A percentile compares a stretch with the other conserved stretches of the same genome.
These are phyloP conservation scores for Ricinus communis DNA, from an alignment of 345 rosid species.

Conservation along the genomic window DNA sequence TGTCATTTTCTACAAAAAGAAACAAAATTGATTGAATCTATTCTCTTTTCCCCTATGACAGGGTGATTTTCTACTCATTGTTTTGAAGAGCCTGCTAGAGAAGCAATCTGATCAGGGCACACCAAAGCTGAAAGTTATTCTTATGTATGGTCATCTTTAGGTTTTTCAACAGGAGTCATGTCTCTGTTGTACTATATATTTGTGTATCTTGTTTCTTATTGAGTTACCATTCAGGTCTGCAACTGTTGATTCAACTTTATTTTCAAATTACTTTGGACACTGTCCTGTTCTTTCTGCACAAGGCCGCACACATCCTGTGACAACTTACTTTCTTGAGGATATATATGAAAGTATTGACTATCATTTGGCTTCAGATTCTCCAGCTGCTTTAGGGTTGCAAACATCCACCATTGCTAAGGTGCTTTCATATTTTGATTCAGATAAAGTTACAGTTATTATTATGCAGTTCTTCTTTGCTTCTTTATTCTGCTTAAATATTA, in stretches of 20 bases:
- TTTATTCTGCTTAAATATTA: constrained; percentile 6
- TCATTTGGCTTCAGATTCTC: constrained; percentile 79
- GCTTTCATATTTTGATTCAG: constrained; percentile 17
- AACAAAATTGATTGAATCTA: neutral
- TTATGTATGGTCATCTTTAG: constrained; percentile 57
- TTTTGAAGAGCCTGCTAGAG: constrained; percentile 86
- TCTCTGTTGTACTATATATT: neutral
- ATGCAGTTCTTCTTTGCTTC: neutral
- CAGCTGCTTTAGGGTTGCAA: constrained; percentile 63
- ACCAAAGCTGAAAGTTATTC: constrained; percentile 73
- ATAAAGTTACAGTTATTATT: neutral
- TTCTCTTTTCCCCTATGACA: constrained; percentile 29
- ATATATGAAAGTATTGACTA: constrained; percentile 68
- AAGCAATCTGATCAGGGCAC: constrained; percentile 55
- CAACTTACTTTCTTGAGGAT: constrained; percentile 77
- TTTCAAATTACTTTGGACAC: constrained; percentile 79
- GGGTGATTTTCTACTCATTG: constrained; percentile 93
- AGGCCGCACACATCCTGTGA: constrained; percentile 90
- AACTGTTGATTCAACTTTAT: constrained; percentile 82
- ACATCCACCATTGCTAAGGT: constrained; percentile 59
- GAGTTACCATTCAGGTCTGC: constrained; percentile 67
- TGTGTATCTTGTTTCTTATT: constrained; percentile 20
- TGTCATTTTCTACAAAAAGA: neutral
- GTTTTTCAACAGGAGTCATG: constrained; percentile 13
- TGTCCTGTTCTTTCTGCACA: constrained; percentile 88